These are phyloP conservation scores for Verticillium isaacii DNA, from an alignment of 2,329 filamentous ascomycete genomes.

Conservation along the genomic window DNA sequence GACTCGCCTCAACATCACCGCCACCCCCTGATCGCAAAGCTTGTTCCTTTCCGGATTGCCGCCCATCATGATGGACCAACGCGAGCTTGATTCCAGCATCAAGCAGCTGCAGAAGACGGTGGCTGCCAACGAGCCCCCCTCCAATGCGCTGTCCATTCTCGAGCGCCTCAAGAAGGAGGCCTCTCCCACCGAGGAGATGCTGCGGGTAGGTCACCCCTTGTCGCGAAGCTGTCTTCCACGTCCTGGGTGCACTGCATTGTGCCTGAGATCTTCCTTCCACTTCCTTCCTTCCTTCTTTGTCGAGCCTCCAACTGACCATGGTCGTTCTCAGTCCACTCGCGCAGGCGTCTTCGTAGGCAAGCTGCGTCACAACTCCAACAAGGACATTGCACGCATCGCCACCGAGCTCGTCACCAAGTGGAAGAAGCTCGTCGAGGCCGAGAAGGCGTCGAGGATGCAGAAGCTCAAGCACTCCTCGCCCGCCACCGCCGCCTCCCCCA, in stretches of 20 bases:
- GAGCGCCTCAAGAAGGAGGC: constrained; percentile 76
- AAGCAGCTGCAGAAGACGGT: constrained; percentile 78
- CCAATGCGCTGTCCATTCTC: constrained; percentile 69
- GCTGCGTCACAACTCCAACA: constrained; percentile 70
- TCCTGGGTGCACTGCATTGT: background rate
- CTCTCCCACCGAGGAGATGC: constrained; percentile 79
- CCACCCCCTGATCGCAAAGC: background rate
- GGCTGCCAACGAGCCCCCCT: constrained; percentile 66
- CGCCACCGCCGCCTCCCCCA: constrained; percentile 31
- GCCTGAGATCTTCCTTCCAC: background rate
- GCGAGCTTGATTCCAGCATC: constrained; percentile 73
- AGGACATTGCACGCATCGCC: constrained; percentile 73
- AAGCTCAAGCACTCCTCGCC: constrained; percentile 32
- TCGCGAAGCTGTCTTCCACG: constrained; percentile 5
- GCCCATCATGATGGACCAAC: constrained; percentile 61
- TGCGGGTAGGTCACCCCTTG: constrained; percentile 56
- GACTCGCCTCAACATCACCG: background rate
- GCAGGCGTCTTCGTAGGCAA: constrained; percentile 89
- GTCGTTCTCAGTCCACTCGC: constrained; percentile 62
- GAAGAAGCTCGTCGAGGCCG: constrained; percentile 71
- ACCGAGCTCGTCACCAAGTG: constrained; percentile 82
- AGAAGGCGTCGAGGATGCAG: constrained; percentile 44
- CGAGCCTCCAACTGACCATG: background rate
- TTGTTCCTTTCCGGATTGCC: background rate
- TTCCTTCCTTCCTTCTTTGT: background rate